Evolutionary conservation across 2,329 filamentous ascomycete genomes (phyloP).

Genomic region (Beauveria sp.): DNA sequence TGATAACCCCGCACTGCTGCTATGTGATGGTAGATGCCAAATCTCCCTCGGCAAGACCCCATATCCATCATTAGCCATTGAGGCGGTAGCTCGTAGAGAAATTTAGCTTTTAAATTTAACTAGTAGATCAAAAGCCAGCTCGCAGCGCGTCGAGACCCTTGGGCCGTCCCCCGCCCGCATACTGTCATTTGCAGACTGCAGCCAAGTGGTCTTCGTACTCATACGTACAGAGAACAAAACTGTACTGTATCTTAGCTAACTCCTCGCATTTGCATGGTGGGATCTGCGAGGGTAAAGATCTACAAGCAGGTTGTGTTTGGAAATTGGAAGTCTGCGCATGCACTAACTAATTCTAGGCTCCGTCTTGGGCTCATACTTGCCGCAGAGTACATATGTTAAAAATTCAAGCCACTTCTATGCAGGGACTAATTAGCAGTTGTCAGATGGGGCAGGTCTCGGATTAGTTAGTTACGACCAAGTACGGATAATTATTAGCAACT

Average conservation of each 20-base stretch:
- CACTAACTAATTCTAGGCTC: too few species aligned
- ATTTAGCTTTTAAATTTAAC: neutral
- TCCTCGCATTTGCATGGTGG: neutral
- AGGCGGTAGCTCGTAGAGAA: neutral
- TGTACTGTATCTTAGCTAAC: neutral
- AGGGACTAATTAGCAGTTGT: too few species aligned
- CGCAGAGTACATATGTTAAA: too few species aligned
- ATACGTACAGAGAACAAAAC: neutral
- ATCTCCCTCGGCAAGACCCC: neutral
- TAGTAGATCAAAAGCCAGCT: neutral
- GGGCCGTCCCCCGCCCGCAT: neutral
- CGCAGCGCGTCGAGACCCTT: neutral
- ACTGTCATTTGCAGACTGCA: neutral
- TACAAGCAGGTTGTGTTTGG: too few species aligned
- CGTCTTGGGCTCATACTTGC: too few species aligned
- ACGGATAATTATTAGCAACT: too few species aligned
- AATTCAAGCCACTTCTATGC: too few species aligned
- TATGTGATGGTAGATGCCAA: neutral
- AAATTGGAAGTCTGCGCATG: too few species aligned
- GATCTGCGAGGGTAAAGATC: too few species aligned
- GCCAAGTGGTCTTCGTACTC: too few species aligned
- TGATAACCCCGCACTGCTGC: neutral
- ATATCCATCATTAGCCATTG: neutral
- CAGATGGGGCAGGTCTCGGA: neutral
- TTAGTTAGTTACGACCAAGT: too few species aligned